Conservation (phyloP, 371 early-diverging fungal genomes). For the Blakeslea trispora region DNA sequence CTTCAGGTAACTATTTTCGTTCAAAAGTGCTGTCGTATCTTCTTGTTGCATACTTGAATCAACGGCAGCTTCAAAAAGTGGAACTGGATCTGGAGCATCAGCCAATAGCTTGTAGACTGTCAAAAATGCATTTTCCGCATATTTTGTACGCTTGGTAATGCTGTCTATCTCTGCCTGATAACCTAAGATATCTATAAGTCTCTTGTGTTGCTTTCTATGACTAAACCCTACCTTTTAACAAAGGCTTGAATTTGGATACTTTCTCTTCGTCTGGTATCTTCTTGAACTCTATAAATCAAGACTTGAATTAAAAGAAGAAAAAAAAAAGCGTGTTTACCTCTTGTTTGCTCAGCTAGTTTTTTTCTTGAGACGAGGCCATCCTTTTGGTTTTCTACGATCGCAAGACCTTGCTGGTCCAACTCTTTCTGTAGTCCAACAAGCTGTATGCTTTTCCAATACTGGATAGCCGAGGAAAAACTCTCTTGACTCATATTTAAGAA, state of each 20-base stretch:
- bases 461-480: conserved; percentile 57
- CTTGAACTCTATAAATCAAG: conserved; percentile 69
- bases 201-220: too few relatives aligned
- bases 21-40: conserved; percentile 49
- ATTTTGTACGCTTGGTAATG: conserved; percentile 83
- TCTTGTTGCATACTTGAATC: conserved; percentile 61
- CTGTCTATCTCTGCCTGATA: conserved; percentile 92
- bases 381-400: conserved; percentile 85
- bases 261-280: conserved; percentile 80
- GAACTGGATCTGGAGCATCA: conserved; percentile 87
- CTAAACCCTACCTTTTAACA: conserved; percentile 82
- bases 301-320: too few relatives aligned
- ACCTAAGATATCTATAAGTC: too few relatives aligned
- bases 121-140: conserved; percentile 82
- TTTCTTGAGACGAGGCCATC: conserved; percentile 76
- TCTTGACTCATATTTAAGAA: conserved; percentile 19
- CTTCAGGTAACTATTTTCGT: conserved; percentile 58
- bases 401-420: conserved; percentile 77
- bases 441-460: conserved; percentile 66
- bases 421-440: conserved; percentile 68
- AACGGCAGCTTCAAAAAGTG: conserved; percentile 59
- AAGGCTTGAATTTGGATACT: conserved; percentile 66
- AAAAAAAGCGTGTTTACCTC: conserved; percentile 68
- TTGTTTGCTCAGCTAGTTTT: conserved; percentile 85
- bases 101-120: conserved; percentile 77